phyloP scores from a whole-genome alignment of 148 eudicot genomes.

The Gaultheria prostrata region DNA sequence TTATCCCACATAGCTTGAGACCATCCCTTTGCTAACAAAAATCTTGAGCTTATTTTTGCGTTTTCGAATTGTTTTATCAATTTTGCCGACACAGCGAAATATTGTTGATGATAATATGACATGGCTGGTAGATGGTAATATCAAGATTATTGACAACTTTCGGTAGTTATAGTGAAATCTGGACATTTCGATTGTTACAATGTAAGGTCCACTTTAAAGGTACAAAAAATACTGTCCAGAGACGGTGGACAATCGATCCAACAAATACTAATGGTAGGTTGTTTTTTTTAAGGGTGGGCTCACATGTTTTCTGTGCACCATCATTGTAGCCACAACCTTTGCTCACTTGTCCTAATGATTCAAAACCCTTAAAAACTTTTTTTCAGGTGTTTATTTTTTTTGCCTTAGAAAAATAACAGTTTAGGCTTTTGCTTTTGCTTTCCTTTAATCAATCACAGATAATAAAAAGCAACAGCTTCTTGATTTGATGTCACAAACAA shows the following conservation, averaged over 20 bases:
- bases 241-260: not conserved
- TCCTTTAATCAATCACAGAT: not conserved
- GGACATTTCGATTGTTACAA: not conserved
- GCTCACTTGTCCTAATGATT: constrained; percentile 22
- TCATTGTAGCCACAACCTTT: constrained; percentile 23
- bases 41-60: not conserved
- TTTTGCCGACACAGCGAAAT: not conserved
- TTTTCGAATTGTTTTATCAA: not conserved
- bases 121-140: not conserved
- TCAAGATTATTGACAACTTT: not conserved
- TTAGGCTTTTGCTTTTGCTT: not conserved
- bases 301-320: constrained; percentile 14
- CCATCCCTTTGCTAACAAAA: not conserved
- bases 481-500: not conserved
- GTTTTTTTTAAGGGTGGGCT: constrained; percentile 6
- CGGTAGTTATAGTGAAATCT: not conserved
- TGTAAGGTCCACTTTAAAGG: not conserved
- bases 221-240: not conserved
- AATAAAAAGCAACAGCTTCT: not conserved
- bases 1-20: not conserved
- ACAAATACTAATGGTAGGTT: not conserved
- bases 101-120: not conserved
- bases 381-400: not conserved
- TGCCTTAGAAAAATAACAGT: not conserved
- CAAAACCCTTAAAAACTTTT: not conserved